Evolutionary conservation across 2,329 filamentous ascomycete species (phyloP).

Genomic region (Colletotrichum salicis): DNA sequence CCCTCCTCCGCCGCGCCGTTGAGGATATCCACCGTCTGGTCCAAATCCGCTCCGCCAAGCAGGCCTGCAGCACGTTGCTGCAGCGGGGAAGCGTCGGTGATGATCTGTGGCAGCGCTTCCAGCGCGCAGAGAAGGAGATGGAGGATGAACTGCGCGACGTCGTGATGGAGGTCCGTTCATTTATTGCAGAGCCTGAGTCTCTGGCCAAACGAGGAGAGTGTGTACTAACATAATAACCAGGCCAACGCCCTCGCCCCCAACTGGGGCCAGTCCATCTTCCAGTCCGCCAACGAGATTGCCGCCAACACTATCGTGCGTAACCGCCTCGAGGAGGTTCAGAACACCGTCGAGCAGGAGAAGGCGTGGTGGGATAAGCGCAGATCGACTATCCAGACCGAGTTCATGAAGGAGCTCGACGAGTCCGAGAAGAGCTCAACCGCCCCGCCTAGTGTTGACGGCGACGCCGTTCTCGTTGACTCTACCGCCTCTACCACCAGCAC

Average conservation of each 20-base stretch:
- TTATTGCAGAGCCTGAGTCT: neutral
- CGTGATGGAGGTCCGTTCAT: slow-evolving; percentile 79
- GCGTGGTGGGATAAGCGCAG: slow-evolving; percentile 93
- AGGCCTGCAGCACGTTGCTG: slow-evolving; percentile 82
- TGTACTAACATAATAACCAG: slow-evolving; percentile 55
- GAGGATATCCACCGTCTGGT: slow-evolving; percentile 95
- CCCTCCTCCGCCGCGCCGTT: slow-evolving; percentile 86
- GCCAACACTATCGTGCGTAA: slow-evolving; percentile 83
- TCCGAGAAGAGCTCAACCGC: slow-evolving; percentile 60
- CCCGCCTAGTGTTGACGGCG: slow-evolving; percentile 74
- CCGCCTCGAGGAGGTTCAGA: slow-evolving; percentile 79
- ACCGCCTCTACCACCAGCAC: slow-evolving; percentile 47
- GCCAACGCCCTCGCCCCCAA: slow-evolving; percentile 88
- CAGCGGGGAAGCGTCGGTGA: slow-evolving; percentile 95
- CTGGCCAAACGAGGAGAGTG: neutral
- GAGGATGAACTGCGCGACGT: slow-evolving; percentile 96
- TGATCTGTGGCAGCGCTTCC: slow-evolving; percentile 93
- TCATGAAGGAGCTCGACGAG: slow-evolving; percentile 86
- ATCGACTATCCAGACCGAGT: slow-evolving; percentile 76
- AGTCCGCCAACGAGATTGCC: slow-evolving; percentile 95
- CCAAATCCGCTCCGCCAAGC: slow-evolving; percentile 87
- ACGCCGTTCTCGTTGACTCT: slow-evolving; percentile 80
- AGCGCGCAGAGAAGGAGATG: slow-evolving; percentile 95
- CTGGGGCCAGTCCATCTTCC: slow-evolving; percentile 97
- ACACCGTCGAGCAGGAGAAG: slow-evolving; percentile 78